A percentile compares a stretch with the other conserved stretches of the same genome.
Evolutionary conservation across 225 moss, liverwort and hornwort species (phyloP).

Genomic region (Polytrichum formosum): DNA sequence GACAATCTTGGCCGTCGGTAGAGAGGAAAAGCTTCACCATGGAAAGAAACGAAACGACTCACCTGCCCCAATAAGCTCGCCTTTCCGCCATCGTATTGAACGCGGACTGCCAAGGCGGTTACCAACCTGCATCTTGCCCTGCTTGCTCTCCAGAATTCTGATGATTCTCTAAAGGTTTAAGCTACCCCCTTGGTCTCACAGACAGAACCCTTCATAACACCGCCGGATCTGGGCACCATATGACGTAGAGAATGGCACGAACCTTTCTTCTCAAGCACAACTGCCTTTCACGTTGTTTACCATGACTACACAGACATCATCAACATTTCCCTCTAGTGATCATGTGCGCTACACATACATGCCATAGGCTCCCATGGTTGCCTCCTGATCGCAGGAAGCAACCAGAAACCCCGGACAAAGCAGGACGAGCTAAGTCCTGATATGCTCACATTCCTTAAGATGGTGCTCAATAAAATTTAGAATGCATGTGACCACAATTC

Average conservation of each 20-base stretch:
- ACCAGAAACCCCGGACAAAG: neutral
- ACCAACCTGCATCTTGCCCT: constrained; percentile 39
- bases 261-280: constrained; percentile 2
- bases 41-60: neutral
- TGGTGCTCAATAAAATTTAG: too few relatives aligned
- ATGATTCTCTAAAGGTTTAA: constrained; percentile 8
- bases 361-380: neutral
- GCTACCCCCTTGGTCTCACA: neutral
- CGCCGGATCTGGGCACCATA: constrained; percentile 14
- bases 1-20: too few relatives aligned
- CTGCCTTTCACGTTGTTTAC: neutral
- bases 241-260: neutral
- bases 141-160: neutral
- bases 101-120: constrained; percentile 72
- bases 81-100: constrained; percentile 96
- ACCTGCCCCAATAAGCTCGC: constrained; percentile 89
- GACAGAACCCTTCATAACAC: constrained; percentile 6
- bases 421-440: neutral
- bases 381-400: neutral
- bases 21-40: too few relatives aligned
- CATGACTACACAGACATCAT: constrained; percentile 1
- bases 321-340: neutral
- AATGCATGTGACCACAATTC: too few relatives aligned
- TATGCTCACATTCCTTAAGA: too few relatives aligned
- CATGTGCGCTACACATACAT: neutral